A percentile compares a stretch with the other conserved stretches of the same genome.
Evolutionary conservation across 139 green algal genomes (phyloP).

Genomic region (Tetraselmis chui): DNA sequence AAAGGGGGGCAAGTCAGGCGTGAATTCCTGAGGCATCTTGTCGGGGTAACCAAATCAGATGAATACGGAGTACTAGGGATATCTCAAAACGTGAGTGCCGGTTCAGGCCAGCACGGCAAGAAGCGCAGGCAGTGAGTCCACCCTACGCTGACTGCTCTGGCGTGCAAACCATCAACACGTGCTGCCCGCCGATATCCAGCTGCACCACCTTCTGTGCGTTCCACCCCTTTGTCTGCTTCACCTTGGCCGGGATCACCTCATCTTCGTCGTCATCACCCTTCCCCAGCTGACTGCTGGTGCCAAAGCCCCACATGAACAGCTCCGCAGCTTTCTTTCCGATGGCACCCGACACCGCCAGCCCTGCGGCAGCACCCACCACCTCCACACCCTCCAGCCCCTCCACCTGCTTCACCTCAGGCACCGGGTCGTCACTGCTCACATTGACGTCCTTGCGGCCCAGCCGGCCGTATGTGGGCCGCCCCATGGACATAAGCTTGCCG

Average conservation of each 20-base stretch:
- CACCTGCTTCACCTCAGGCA: slow-evolving; percentile 23
- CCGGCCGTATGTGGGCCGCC: slow-evolving; percentile 72
- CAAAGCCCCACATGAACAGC: slow-evolving; percentile 68
- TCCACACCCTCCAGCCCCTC: slow-evolving; percentile 41
- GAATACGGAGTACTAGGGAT: no score
- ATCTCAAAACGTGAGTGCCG: no score
- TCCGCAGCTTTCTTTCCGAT: slow-evolving; percentile 29
- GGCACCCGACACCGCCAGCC: slow-evolving; percentile 57
- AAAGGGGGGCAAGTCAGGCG: no score
- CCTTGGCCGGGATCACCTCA: slow-evolving; percentile 12
- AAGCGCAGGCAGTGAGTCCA: no score
- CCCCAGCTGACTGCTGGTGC: slow-evolving; percentile 65
- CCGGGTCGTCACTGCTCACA: slow-evolving; percentile 27
- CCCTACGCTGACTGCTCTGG: background rate
- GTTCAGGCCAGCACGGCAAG: no score
- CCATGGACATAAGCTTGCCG: slow-evolving; percentile 49
- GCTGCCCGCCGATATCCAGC: slow-evolving; percentile 72
- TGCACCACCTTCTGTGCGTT: slow-evolving; percentile 30
- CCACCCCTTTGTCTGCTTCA: slow-evolving; percentile 47
- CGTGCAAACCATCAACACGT: slow-evolving; percentile 47
- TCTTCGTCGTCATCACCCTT: slow-evolving; percentile 13
- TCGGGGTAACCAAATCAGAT: no score
- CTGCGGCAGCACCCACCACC: slow-evolving; percentile 28
- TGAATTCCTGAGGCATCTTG: no score
- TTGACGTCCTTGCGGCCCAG: slow-evolving; percentile 54